A percentile compares a stretch with the other conserved stretches of the same genome.
phyloP scores from a whole-genome alignment of 2,329 filamentous ascomycete genomes.

The Moelleriella libera region DNA sequence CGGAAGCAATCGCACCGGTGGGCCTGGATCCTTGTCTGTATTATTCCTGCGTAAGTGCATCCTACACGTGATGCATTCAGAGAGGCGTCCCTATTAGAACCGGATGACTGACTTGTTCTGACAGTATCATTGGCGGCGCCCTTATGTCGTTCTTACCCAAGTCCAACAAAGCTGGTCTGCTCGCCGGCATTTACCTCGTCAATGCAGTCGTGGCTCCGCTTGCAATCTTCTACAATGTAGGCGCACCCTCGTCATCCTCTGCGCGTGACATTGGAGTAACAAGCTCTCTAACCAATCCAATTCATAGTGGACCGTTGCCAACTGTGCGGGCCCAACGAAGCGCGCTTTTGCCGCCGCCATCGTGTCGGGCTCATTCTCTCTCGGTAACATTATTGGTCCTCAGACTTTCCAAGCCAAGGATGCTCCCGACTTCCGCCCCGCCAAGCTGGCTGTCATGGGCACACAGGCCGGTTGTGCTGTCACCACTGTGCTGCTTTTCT shows the following conservation, averaged over 20 bases:
- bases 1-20: conserved; percentile 31
- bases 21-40: conserved; percentile 33
- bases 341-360: conserved; percentile 33
- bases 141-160: conserved; percentile 37
- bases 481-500: conserved; percentile 27
- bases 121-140: conserved; percentile 30
- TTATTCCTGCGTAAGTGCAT: conserved; percentile 27
- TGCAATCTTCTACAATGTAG: conserved; percentile 29
- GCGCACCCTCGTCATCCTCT: conserved; percentile 3
- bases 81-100: too few relatives aligned
- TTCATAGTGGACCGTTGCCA: conserved; percentile 30
- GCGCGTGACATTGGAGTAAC: background rate
- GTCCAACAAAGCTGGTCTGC: conserved; percentile 28
- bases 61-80: too few relatives aligned
- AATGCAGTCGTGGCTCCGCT: conserved; percentile 33
- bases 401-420: conserved; percentile 39
- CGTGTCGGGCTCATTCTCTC: conserved; percentile 33
- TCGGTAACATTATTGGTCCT: conserved; percentile 42
- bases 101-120: too few relatives aligned
- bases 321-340: conserved; percentile 37
- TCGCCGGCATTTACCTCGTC: conserved; percentile 35
- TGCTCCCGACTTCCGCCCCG: conserved; percentile 35
- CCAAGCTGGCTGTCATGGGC: conserved; percentile 39
- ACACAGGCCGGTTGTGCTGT: conserved; percentile 29
- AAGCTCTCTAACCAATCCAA: background rate